Percentiles rank a stretch among this genome's conserved stretches.
These are phyloP conservation scores for Chalciporus chontae DNA, from an alignment of 768 basidiomycete species.

Conservation along the genomic window DNA sequence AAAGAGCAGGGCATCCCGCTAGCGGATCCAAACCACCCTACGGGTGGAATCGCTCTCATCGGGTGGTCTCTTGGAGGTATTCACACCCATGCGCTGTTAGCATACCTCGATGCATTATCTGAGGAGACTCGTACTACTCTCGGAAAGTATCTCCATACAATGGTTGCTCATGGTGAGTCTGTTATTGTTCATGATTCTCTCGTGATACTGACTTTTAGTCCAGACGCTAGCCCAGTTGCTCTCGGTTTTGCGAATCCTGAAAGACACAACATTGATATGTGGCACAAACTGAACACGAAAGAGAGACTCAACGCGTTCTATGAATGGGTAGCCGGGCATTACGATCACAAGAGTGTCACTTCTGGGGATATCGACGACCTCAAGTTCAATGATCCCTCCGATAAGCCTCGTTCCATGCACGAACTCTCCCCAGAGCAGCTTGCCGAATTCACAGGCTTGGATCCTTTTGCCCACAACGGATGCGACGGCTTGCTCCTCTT, in stretches of 20 bases:
- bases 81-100: constrained; percentile 10
- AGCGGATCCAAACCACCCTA: background rate
- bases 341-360: constrained; percentile 11
- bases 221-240: constrained; percentile 3
- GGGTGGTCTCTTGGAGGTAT: constrained; percentile 21
- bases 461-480: background rate
- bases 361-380: constrained; percentile 17
- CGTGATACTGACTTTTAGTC: too few relatives aligned
- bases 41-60: constrained; percentile 14
- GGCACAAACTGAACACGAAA: constrained; percentile 3
- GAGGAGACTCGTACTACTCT: constrained; percentile 6
- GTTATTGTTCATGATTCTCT: background rate
- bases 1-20: constrained; percentile 12
- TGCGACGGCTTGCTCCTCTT: constrained; percentile 13
- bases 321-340: constrained; percentile 15
- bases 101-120: constrained; percentile 12
- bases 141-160: constrained; percentile 18
- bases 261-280: background rate
- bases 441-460: constrained; percentile 6
- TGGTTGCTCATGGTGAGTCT: constrained; percentile 16
- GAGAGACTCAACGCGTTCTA: constrained; percentile 15
- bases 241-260: constrained; percentile 9
- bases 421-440: constrained; percentile 14
- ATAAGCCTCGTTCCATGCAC: constrained; percentile 8
- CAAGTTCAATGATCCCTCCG: constrained; percentile 9